phyloP scores from a whole-genome alignment of 441 rosid genomes.

The Populus hybrid region DNA sequence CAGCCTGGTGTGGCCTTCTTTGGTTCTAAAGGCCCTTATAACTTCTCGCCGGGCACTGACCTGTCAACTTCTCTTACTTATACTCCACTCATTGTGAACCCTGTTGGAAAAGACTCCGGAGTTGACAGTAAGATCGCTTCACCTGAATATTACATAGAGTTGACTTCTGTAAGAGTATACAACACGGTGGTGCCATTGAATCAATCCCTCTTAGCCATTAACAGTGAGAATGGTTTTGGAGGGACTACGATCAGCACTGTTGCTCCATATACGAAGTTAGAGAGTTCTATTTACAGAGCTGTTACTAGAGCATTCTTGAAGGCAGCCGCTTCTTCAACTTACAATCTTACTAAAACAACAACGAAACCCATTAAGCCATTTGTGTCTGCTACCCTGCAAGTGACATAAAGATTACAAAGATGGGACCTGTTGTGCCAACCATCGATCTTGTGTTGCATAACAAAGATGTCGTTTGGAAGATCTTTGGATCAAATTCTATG shows the following conservation, averaged over 20 bases:
- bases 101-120: not conserved
- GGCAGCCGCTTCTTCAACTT: constrained; percentile 9
- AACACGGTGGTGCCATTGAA: constrained; percentile 2
- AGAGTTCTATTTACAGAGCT: constrained; percentile 23
- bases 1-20: not conserved
- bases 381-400: constrained; percentile 14
- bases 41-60: constrained; percentile 3
- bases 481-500: constrained; percentile 67
- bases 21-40: not conserved
- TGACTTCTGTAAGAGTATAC: constrained; percentile 13
- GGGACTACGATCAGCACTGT: constrained; percentile 28
- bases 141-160: constrained; percentile 27
- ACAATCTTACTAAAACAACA: not conserved
- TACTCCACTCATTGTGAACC: not conserved
- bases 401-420: not conserved
- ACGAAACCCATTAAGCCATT: constrained; percentile 11
- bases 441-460: constrained; percentile 50
- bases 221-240: constrained; percentile 12
- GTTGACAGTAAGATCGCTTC: constrained; percentile 23
- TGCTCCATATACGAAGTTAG: constrained; percentile 12
- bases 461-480: constrained; percentile 48
- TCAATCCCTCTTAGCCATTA: constrained; percentile 10
- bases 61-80: not conserved
- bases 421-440: constrained; percentile 29
- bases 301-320: constrained; percentile 15